Conservation (phyloP, 2,329 filamentous ascomycete genomes). For the Calycina marina region DNA sequence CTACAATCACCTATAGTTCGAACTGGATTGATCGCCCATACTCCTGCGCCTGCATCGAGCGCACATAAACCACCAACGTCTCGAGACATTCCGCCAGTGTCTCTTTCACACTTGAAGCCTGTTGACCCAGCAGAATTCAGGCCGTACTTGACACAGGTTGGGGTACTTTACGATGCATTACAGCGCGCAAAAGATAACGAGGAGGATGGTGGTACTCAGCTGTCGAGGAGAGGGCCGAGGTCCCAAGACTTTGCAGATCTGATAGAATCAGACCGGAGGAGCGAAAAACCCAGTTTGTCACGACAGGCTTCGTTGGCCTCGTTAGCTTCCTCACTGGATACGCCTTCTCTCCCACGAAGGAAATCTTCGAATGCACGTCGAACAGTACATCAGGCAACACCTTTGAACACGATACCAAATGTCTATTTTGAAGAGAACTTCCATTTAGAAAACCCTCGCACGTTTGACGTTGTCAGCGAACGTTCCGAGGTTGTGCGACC, state of each 20-base stretch:
- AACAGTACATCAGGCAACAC: conserved; percentile 59
- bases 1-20: conserved; percentile 80
- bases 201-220: conserved; percentile 38
- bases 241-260: conserved; percentile 25
- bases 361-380: conserved; percentile 39
- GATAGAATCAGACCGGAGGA: conserved; percentile 23
- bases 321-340: conserved; percentile 23
- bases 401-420: conserved; percentile 78
- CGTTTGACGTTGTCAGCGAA: conserved; percentile 93
- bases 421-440: conserved; percentile 96
- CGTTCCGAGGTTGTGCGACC: conserved; percentile 77
- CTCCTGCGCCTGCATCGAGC: conserved; percentile 51
- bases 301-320: conserved; percentile 28
- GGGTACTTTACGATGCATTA: conserved; percentile 76
- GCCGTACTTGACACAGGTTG: conserved; percentile 73
- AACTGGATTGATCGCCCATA: conserved; percentile 72
- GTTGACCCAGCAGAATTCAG: conserved; percentile 70
- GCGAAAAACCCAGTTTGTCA: conserved; percentile 17
- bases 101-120: conserved; percentile 74
- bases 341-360: conserved; percentile 26
- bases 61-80: conserved; percentile 71
- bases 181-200: conserved; percentile 68
- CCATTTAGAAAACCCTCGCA: conserved; percentile 87
- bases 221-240: conserved; percentile 20
- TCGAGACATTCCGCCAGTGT: conserved; percentile 84